These are phyloP conservation scores for Boletus reticulatus DNA, from an alignment of 768 basidiomycete species.

Conservation along the genomic window DNA sequence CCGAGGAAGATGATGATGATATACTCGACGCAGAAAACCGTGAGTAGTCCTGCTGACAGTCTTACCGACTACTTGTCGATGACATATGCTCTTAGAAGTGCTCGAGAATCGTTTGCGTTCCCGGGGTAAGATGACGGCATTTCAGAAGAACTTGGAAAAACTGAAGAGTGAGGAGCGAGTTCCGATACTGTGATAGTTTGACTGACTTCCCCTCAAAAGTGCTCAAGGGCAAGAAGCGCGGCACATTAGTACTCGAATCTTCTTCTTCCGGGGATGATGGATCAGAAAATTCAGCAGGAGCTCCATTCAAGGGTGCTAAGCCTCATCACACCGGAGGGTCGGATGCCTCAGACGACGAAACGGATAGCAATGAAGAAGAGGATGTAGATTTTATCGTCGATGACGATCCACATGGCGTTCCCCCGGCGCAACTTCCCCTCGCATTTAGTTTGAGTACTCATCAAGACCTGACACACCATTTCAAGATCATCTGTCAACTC, in stretches of 20 bases:
- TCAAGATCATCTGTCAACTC: slow-evolving; percentile 86
- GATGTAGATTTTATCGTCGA: slow-evolving; percentile 57
- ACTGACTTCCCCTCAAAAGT: slow-evolving; percentile 7
- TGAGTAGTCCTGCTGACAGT: slow-evolving; percentile 29
- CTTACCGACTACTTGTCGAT: neutral
- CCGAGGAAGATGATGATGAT: slow-evolving; percentile 43
- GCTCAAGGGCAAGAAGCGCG: slow-evolving; percentile 43
- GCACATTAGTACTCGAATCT: slow-evolving; percentile 30
- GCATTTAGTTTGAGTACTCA: slow-evolving; percentile 81
- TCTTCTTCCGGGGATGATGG: slow-evolving; percentile 33
- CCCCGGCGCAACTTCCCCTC: slow-evolving; percentile 53
- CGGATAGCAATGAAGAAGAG: slow-evolving; percentile 18
- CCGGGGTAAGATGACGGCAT: slow-evolving; percentile 56
- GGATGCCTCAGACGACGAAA: slow-evolving; percentile 35
- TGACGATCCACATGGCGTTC: slow-evolving; percentile 48
- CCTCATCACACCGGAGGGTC: slow-evolving; percentile 38
- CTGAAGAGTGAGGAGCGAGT: slow-evolving; percentile 49
- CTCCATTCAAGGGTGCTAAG: slow-evolving; percentile 47
- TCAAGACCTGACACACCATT: slow-evolving; percentile 73
- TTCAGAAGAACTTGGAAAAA: slow-evolving; percentile 62
- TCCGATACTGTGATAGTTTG: neutral
- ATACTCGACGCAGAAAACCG: slow-evolving; percentile 50
- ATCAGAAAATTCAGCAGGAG: slow-evolving; percentile 23
- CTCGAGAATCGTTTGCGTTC: slow-evolving; percentile 60
- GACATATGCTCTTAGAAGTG: slow-evolving; percentile 44